Conservation (phyloP, 1,284 basidiomycete species). For the Ceratorhiza oryzae-sativae region DNA sequence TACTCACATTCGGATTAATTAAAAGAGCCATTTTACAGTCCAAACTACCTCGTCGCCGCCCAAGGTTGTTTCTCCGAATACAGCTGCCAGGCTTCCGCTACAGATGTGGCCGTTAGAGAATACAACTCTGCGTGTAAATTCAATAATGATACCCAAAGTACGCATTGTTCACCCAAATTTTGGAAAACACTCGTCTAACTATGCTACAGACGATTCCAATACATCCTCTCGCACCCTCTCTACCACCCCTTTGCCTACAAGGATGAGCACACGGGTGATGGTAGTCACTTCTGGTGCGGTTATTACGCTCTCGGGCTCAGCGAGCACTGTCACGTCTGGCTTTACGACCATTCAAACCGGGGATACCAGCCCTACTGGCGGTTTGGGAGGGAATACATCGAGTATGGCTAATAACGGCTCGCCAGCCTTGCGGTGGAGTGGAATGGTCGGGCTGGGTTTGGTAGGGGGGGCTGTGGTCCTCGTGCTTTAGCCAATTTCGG, state of each 20-base stretch:
- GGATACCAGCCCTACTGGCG: background rate
- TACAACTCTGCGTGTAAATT: background rate
- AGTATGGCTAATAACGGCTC: background rate
- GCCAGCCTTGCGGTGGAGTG: background rate
- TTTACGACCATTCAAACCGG: slow-evolving; percentile 9
- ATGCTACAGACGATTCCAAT: background rate
- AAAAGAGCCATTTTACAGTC: background rate
- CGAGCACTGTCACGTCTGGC: background rate
- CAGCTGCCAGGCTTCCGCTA: background rate
- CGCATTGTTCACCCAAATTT: background rate
- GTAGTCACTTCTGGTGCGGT: background rate
- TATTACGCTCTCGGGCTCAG: background rate
- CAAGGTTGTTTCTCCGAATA: background rate
- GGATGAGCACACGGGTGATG: background rate
- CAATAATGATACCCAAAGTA: background rate
- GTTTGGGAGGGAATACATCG: too few species aligned
- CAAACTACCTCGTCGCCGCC: background rate
- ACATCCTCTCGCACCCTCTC: background rate
- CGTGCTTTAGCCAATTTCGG: background rate
- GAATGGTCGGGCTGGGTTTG: background rate
- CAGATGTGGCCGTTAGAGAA: background rate
- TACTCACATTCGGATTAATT: background rate
- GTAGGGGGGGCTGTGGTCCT: background rate
- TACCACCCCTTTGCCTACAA: background rate
- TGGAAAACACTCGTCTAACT: background rate